phyloP scores from a whole-genome alignment of 371 early-diverging fungal genomes.

The Apophysomyces trapeziformis region DNA sequence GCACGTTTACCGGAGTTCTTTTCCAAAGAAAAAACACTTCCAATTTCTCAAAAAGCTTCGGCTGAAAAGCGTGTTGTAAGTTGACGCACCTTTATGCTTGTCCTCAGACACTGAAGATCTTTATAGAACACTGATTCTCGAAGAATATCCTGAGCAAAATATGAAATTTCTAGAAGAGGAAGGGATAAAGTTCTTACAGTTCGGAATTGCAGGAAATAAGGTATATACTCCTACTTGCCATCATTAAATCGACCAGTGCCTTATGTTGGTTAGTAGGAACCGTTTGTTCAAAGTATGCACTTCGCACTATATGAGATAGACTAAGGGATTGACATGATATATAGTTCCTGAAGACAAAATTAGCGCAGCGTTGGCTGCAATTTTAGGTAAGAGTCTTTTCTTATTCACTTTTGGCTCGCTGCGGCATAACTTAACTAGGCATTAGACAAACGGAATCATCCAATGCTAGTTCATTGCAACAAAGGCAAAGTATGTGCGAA shows the following conservation, averaged over 20 bases:
- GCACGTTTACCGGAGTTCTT: constrained; percentile 91
- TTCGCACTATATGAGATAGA: constrained; percentile 1
- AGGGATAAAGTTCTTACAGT: constrained; percentile 84
- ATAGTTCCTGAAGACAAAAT: constrained; percentile 90
- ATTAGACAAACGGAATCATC: constrained; percentile 84
- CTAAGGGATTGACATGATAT: neutral
- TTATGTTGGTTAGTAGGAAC: constrained; percentile 67
- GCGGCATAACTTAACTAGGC: neutral
- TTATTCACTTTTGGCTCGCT: neutral
- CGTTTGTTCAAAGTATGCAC: constrained; percentile 92
- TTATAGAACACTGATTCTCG: constrained; percentile 83
- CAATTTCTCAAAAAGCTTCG: constrained; percentile 88
- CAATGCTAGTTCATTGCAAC: constrained; percentile 95
- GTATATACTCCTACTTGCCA: constrained; percentile 35
- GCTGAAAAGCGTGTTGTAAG: constrained; percentile 87
- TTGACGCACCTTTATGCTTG: neutral
- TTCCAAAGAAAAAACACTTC: constrained; percentile 91
- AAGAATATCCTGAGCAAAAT: constrained; percentile 95
- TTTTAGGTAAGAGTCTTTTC: constrained; percentile 57
- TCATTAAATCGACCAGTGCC: neutral
- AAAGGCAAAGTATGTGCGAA: constrained; percentile 84
- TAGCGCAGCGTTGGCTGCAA: constrained; percentile 81
- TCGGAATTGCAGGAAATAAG: constrained; percentile 97
- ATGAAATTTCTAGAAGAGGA: constrained; percentile 87
- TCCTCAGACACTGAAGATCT: neutral